A percentile compares a stretch with the other conserved stretches of the same genome.
phyloP scores from a whole-genome alignment of 108 stramenopile species.

The Nitzschia palea region DNA sequence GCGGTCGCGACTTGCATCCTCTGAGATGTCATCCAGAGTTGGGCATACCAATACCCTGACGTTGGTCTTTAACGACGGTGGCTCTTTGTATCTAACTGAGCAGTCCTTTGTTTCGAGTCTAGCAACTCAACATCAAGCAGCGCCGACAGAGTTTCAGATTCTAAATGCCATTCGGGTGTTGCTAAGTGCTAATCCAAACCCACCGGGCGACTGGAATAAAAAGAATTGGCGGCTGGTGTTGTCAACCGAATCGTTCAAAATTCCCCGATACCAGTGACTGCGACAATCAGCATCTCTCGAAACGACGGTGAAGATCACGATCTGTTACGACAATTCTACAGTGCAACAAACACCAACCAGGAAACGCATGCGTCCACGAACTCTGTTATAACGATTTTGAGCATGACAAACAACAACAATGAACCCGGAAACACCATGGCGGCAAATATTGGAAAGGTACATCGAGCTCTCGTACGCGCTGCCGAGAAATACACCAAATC shows the following conservation, averaged over 20 bases:
- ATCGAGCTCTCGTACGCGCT: constrained; percentile 9
- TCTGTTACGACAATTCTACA: background rate
- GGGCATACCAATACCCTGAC: constrained; percentile 40
- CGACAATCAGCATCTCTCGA: constrained; percentile 6
- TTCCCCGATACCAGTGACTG: constrained; percentile 5
- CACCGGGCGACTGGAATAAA: constrained; percentile 8
- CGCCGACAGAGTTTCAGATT: constrained; percentile 75
- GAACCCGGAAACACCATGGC: background rate
- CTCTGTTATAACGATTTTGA: background rate
- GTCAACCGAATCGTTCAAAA: constrained; percentile 2
- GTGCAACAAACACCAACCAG: background rate
- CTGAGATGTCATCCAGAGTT: background rate
- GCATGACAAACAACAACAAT: background rate
- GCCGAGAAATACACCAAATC: constrained; percentile 16
- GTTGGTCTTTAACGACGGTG: constrained; percentile 61
- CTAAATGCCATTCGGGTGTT: constrained; percentile 47
- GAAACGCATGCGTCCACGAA: background rate
- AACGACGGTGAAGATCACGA: background rate
- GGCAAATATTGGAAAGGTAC: background rate
- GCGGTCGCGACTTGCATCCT: constrained; percentile 64
- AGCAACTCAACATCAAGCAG: constrained; percentile 74
- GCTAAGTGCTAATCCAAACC: background rate
- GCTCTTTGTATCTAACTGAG: constrained; percentile 45
- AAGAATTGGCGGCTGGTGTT: constrained; percentile 5
- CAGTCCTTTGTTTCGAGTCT: constrained; percentile 51